A percentile compares a stretch with the other conserved stretches of the same genome.
phyloP scores from a whole-genome alignment of 306 rosid species.

The Corylus heterophylla region DNA sequence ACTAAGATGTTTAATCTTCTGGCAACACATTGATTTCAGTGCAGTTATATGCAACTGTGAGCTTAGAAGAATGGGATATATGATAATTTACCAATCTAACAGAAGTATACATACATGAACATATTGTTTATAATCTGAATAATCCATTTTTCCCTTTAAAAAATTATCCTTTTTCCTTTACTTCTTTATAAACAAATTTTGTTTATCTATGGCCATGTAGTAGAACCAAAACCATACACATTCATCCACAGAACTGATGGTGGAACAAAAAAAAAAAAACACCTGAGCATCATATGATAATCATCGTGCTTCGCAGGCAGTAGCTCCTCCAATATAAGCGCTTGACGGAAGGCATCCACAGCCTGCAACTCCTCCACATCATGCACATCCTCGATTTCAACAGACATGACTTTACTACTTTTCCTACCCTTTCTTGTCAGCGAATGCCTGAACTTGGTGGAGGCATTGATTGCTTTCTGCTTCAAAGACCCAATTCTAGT shows the following conservation, averaged over 20 bases:
- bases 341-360: conserved; percentile 77
- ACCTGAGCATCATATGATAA: conserved; percentile 91
- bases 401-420: conserved; percentile 75
- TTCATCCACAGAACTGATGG: background rate
- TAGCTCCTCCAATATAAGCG: conserved; percentile 68
- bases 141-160: background rate
- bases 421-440: conserved; percentile 62
- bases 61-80: background rate
- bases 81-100: background rate
- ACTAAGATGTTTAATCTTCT: background rate
- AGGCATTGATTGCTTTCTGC: conserved; percentile 64
- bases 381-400: conserved; percentile 78
- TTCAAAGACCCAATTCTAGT: conserved; percentile 52
- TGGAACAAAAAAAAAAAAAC: background rate
- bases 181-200: background rate
- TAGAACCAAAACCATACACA: background rate
- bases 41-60: background rate
- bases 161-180: background rate
- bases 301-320: conserved; percentile 86
- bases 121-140: background rate
- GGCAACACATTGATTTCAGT: background rate
- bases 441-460: conserved; percentile 62
- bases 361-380: conserved; percentile 68
- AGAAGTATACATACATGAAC: background rate
- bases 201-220: background rate